Base-by-base conservation (phyloP, 2,329 filamentous ascomycete species). In the Scedosporium dehoogii region DNA sequence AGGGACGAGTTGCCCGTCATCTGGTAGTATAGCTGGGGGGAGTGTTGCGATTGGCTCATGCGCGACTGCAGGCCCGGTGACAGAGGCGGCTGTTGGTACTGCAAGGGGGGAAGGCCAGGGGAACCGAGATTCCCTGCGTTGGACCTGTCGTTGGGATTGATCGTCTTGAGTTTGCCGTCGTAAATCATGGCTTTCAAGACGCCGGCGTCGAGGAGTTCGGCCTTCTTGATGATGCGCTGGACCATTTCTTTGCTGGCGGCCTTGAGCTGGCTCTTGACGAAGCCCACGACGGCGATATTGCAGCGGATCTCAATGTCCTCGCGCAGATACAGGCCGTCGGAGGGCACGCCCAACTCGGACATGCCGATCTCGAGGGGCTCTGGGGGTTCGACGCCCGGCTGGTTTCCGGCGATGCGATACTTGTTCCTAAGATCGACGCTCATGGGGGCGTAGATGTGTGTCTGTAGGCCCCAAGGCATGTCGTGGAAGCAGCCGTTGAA, bases 401-500 rank as follows among this genome's bases (percentile, higher is more conserved):
- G 86, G 70, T 89, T 89, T 6, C 87, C 87, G 64, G 79, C 81
- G 62, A 90, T 84, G 69, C 83, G 81, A 72, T 88, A 90, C 67
- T 83, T 87, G 74, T 86, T 87, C 65, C 86, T 80, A 71, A 89
- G 72, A 70, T 90, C 86, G 60, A 88, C 79, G 65, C 80, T 82
- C 70, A 88, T 81, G 38, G 87, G 87, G 51, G 85, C 86, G 70
- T 89, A 89, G 60, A 86, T 85, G 74, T 90, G 87, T 9, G 85
- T 88, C 74, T 90, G 87, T 64, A 90, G 74, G 3, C 87, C 87
- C 83, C 85, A 88, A 2, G 86, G 85, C 78, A 88, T 84, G 71
- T 89, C 81, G 69, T 90, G 87, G 71, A 90, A 90, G 69, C 86
- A 88, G 64, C 85, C 87, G 64, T 85, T 87, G 75, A 90, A 90